Base-by-base conservation (phyloP, 345 rosid genomes). In the Euclidium syriacum region DNA sequence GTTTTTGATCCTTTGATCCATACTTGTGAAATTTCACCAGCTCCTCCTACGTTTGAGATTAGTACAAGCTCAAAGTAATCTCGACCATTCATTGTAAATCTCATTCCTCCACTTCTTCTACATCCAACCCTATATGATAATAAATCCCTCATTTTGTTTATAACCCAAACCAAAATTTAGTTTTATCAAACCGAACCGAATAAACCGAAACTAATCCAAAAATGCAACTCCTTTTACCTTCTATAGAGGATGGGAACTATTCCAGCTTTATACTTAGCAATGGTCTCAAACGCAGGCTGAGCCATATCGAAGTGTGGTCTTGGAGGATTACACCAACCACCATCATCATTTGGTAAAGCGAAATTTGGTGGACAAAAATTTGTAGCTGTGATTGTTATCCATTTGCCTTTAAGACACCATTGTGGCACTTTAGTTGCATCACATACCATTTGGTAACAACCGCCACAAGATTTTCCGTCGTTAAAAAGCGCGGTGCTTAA, bases 251-350 rank as follows among this genome's bases (percentile, higher is more conserved):
- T 59, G 0, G 96, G 96, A 36, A 85, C 90, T 1, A 88, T 85
- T 18, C 94, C 90, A 5, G 94, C 94, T 7, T 59, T 72, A 77
- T 77, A 88, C 41, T 60, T 70, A 3, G 96, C 96, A 20, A 88
- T 79, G 75, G 85, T 79, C 62, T 77, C 76, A 65, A 84, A 88
- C 9, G 86, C 90, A 34, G 96, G 91, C 68, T 84, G 90, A 50
- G 96, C 64, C 74, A 88, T 84, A 73, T 84, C 94, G 34, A 88
- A 88, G 41, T 83, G 91, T 12, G 83, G 72, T 33, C 79, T 79
- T 0, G 91, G 95, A 35, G 96, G 94, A 35, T 84, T 85, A 57
- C 94, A 85, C 94, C 96, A 88, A 6, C 94, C 94, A 0, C 90
- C 88, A 70, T 88, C 78, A 65, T 88, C 85, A 25, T 30, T 85